phyloP scores from a whole-genome alignment of 768 basidiomycete species.

The Pleurotus cornucopiae region DNA sequence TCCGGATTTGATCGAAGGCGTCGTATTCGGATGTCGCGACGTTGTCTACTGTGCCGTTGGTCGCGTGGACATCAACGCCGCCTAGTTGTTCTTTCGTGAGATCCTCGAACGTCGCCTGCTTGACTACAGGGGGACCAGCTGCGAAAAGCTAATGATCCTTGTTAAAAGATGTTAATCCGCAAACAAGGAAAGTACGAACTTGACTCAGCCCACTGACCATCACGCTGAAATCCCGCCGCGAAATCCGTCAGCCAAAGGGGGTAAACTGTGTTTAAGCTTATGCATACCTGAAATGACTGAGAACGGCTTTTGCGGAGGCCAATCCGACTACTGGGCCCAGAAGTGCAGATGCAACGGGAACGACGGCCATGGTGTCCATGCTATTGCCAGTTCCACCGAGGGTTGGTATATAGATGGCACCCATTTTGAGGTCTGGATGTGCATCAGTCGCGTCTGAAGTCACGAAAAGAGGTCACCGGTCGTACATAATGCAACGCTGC shows the following conservation, averaged over 20 bases:
- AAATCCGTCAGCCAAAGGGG: neutral
- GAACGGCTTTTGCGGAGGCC: constrained; percentile 33
- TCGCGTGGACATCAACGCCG: constrained; percentile 32
- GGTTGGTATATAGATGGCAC: constrained; percentile 34
- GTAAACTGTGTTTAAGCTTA: neutral
- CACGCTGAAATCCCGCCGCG: constrained; percentile 19
- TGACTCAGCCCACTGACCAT: constrained; percentile 37
- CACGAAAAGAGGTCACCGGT: neutral
- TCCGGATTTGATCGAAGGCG: constrained; percentile 29
- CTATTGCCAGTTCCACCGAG: constrained; percentile 30
- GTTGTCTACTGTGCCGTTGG: constrained; percentile 33
- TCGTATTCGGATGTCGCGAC: constrained; percentile 31
- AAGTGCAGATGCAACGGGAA: constrained; percentile 33
- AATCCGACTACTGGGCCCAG: constrained; percentile 37
- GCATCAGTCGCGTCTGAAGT: neutral
- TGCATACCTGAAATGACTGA: constrained; percentile 32
- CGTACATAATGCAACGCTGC: constrained; percentile 34
- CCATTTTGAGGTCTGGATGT: constrained; percentile 26
- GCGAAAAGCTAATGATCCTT: constrained; percentile 21
- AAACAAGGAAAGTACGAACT: constrained; percentile 5
- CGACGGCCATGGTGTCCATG: constrained; percentile 32
- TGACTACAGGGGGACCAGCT: constrained; percentile 31
- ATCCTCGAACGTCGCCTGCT: constrained; percentile 32
- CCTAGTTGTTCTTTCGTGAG: constrained; percentile 30
- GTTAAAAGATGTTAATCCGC: too few species aligned